Percentiles rank a stretch among this genome's conserved stretches.
These are phyloP conservation scores for Umbelopsis isabellina DNA, from an alignment of 192 early-diverging fungal genomes.

Conservation along the genomic window DNA sequence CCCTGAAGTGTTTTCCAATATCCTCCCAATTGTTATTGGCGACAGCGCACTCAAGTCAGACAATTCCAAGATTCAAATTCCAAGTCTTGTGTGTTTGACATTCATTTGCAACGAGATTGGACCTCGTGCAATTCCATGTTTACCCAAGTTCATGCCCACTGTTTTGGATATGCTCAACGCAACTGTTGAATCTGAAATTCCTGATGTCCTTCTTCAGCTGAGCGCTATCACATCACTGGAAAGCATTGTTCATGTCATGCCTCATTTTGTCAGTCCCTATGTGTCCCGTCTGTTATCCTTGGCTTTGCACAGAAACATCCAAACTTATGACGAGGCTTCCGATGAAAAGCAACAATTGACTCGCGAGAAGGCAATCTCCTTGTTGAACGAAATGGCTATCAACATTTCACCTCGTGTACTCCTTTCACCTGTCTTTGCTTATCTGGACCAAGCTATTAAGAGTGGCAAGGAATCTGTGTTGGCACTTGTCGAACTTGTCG, in stretches of 20 bases:
- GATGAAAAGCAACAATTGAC: slow-evolving; percentile 45
- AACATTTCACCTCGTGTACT: slow-evolving; percentile 67
- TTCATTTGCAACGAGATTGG: slow-evolving; percentile 71
- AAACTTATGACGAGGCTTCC: slow-evolving; percentile 37
- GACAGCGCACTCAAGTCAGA: slow-evolving; percentile 43
- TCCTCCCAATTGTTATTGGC: slow-evolving; percentile 59
- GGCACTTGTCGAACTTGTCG: slow-evolving; percentile 69
- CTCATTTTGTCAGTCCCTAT: slow-evolving; percentile 79
- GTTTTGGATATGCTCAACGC: slow-evolving; percentile 62
- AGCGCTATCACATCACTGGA: slow-evolving; percentile 60
- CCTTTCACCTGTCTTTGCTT: slow-evolving; percentile 62
- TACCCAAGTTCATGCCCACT: slow-evolving; percentile 85
- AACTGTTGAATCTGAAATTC: slow-evolving; percentile 48
- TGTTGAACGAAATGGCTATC: slow-evolving; percentile 54
- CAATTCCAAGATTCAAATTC: slow-evolving; percentile 51
- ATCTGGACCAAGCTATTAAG: slow-evolving; percentile 49
- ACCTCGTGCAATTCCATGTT: slow-evolving; percentile 71
- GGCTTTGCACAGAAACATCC: slow-evolving; percentile 56
- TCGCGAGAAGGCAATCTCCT: slow-evolving; percentile 41
- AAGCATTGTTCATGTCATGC: slow-evolving; percentile 62
- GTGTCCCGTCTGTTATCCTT: slow-evolving; percentile 59
- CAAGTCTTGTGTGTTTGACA: slow-evolving; percentile 63
- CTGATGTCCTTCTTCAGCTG: slow-evolving; percentile 52
- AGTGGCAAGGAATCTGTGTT: slow-evolving; percentile 60
- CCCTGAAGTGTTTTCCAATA: slow-evolving; percentile 61